Base-by-base conservation (phyloP, 2,329 filamentous ascomycete genomes). In the Aureobasidium sp. region DNA sequence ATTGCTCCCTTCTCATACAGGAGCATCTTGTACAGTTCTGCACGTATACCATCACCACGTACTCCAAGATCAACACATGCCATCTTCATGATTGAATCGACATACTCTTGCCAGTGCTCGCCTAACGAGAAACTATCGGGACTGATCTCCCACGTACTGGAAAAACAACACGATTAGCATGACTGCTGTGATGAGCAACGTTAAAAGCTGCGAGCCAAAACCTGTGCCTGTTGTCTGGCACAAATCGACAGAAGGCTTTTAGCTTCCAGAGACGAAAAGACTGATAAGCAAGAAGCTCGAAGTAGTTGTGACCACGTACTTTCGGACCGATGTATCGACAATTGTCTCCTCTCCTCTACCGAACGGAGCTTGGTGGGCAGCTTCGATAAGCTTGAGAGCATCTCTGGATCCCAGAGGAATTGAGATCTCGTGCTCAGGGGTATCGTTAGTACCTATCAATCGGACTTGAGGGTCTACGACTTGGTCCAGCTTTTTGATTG, bases 111-210 rank as follows among this genome's bases (percentile, higher is more conserved):
- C 71, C 71, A 74, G 26, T 26, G 42, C 10, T 46, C 32, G 10
- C 55, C 20, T 8, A 58, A 20, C 4, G 55, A 58, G 13, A 73
- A 70, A 3, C 68, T 57, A 8, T 63, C 41, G 2, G 62, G 51
- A 41, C 72, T 67, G 20, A 72, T 57, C 53, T 75, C 70, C 71
- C 69, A 73, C 0, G 69, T 73, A 26, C 32, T 52, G 17, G n/a
- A 52, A 26, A 10, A 23, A 36, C 32, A 20, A 8, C 27, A 36
- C 17, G 3, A 39, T 52, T 39, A 52, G 50, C 50, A 37, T 9
- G 27, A 26, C 6, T 34, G 10, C 9, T 13, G 6, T 20, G 20
- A 44, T 20, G 26, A 29, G 12, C 9, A 47, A 47, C 15, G 20
- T 47, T 26, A 10, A 8, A 23, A n/a, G 20, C 20, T 17, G 7